Evolutionary conservation across 192 early-diverging fungal genomes (phyloP), one percentile per base, ranked within the genome.

Genomic region (Phlyctochytrium bullatum): DNA sequence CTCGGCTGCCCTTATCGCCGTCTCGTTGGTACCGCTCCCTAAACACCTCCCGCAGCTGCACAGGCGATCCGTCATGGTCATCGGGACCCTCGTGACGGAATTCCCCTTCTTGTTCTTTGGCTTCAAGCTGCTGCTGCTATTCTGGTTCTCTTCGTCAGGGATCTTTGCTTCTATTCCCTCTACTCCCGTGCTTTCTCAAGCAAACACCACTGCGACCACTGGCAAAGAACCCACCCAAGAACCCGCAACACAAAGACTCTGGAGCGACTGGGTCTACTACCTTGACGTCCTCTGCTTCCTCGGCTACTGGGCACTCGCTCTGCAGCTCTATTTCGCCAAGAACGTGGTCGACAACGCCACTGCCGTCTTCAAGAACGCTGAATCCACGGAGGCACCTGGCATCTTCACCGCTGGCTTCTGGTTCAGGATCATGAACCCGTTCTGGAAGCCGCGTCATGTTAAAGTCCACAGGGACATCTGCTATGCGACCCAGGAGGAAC

Each of bases 401-500:
- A 56, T 77, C 64, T 77, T 73, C 54, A 47, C 52, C 40, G 50
- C 68, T 14, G 69, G 66, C 16, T 77, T 62, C 58, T 77, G 67
- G 68, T 77, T 77, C 64, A 61, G 75, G 12, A 60, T 77, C 25
- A 40, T 69, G 14, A 77, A 77, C 40, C 75, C 75, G 20, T 67
- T 77, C 61, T 77, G 68, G 68, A 50, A 34, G 34, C 62, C 75
- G 17, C 50, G 68, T 35, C 52, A 59, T 35, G 66, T 69, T 30
- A 64, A 72, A 29, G 56, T 73, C 28, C 64, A 73, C 66, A 65
- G 67, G 24, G 63, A 73, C 52, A 71, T 73, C 59, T 60, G 58
- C 58, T 77, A 77, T 50, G 75, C 75, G 2, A 73, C 75, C 34
- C 66, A 73, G 30, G 52, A 52, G n/a, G 75, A 77, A 36, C 31